Conservation (phyloP, 2,329 filamentous ascomycete species). For the Emmonsiellopsis sp. region DNA sequence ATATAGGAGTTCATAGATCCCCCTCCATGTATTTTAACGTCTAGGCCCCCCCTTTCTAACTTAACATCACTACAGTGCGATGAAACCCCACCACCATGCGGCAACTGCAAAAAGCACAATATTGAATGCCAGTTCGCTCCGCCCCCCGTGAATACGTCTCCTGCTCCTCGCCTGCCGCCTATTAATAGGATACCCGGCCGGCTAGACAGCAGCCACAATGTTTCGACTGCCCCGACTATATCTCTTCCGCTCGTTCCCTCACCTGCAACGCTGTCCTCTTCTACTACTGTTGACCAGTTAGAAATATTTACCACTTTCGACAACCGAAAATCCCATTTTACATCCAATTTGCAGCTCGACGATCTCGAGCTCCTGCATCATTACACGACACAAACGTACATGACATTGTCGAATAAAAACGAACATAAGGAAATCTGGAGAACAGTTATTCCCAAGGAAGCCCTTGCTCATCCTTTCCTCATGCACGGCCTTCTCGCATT, state of each 20-base stretch:
- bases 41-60: neutral
- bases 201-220: neutral
- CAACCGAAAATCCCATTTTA: slow-evolving; percentile 10
- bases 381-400: slow-evolving; percentile 28
- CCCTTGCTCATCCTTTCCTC: slow-evolving; percentile 17
- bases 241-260: slow-evolving; percentile 3
- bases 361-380: slow-evolving; percentile 38
- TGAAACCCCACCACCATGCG: slow-evolving; percentile 16
- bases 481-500: slow-evolving; percentile 21
- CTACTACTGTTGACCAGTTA: slow-evolving; percentile 11
- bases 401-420: slow-evolving; percentile 15
- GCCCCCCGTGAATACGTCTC: neutral
- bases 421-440: slow-evolving; percentile 17
- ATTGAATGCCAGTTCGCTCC: slow-evolving; percentile 17
- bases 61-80: slow-evolving; percentile 13
- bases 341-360: slow-evolving; percentile 20
- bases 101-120: slow-evolving; percentile 18
- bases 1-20: neutral
- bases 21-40: neutral
- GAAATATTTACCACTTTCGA: slow-evolving; percentile 12
- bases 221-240: neutral
- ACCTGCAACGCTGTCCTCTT: slow-evolving; percentile 3
- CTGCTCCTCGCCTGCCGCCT: neutral
- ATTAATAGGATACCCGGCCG: neutral
- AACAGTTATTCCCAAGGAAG: slow-evolving; percentile 16